Base-by-base conservation (phyloP, 2,329 filamentous ascomycete species). In the Lasiodiplodia theobromae region DNA sequence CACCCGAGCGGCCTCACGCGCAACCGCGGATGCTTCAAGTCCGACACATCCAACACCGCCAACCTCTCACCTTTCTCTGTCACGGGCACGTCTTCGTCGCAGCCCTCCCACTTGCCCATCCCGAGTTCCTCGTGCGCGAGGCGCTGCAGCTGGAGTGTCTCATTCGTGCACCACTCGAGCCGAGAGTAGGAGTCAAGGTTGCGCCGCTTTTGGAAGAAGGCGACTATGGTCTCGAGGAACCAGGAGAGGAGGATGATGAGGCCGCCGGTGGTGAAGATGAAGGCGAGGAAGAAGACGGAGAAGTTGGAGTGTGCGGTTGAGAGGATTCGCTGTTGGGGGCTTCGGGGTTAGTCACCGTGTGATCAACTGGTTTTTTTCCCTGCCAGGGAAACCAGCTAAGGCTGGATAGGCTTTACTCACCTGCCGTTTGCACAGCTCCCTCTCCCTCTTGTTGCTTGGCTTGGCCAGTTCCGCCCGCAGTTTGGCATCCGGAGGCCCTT, bases 211-310 rank as follows among this genome's bases (percentile, higher is more conserved):
- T 71, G 69, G 25, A 68, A 28, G 31, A 21, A 57, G 8, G 52
- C 40, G 11, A 68, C 65, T 8, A 66, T 10, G 3, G 11, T 21
- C 1, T 69, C 68, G 10, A 72, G 49, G 6, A 57, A n/a, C 3
- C 34, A 14, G 51, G 67, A 69, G n/a, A 74, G 68, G 10, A 73
- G 37, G 34, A 76, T 73, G 31, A 75, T 56, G 10, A 75, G 11
- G 4, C 51, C 60, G 47, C 73, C 73, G 16, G 73, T 68, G 16
- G 52, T 58, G n/a, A 76, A 68, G 5, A 72, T 74, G 6, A 76
- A 68, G 11, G 56, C 64, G 71, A 76, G 71, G n/a, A 72, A 73
- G 7, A 76, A 69, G 31, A 75, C 69, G 37, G 68, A 72, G 23
- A 76, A 69, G 23, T 63, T 70, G 40, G 70, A 69, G 67, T 73